Conservation (phyloP, 306 rosid genomes). For the cucumber (Cucumis sativus) region Cucumber_9930_V3 NC_026659.2:6255001-6255500, state of each 20-base stretch:
- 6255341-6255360: not conserved
- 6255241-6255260: conserved; percentile 99
- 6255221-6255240: conserved; percentile 69
- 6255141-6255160: conserved; percentile 97
- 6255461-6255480: not conserved
- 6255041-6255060: conserved; percentile 98
- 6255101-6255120: conserved; percentile 67
- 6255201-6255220: conserved; percentile 87
- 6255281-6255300: conserved; percentile 71
- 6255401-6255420: not conserved
- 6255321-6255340: not conserved
- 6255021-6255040: not conserved
- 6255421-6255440: not conserved
- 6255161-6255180: conserved; percentile 98
- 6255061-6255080: conserved; percentile 95
- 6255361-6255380: not conserved
- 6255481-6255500: not conserved
- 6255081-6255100: conserved; percentile 71
- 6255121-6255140: conserved; percentile 90
- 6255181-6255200: conserved; percentile 97
- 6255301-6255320: conserved; percentile 41
- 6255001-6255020: not conserved
- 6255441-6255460: not conserved
- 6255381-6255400: not conserved
- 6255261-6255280: conserved; percentile 86